Evolutionary conservation across 202 grass and related monocot species (phyloP), one percentile per base, ranked within the genome.

Genomic region (Carex sylvatica): DNA sequence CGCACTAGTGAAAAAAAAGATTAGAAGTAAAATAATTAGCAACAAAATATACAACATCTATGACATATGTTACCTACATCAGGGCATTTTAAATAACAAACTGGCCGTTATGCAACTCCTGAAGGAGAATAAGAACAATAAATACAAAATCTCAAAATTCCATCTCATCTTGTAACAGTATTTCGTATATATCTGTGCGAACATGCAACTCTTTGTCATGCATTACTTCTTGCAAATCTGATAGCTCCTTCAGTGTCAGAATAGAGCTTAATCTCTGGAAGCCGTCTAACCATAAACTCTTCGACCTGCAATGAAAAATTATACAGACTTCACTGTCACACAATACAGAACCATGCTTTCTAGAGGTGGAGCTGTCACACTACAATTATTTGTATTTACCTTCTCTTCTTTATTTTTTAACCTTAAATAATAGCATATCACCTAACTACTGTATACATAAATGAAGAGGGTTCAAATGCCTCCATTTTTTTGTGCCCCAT

Each of bases 161-260:
- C 54, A 85, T 86, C 84, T 95, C 95, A 82, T 98, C 92, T 88
- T 95, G 86, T 77, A 95, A 66, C 52, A 98, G 86, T 80, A 98
- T 98, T 82, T 98, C 95, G 44, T 95, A 98, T 64, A 98, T 92
- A 70, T 98, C 92, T 80, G 95, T 93, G 64, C 89, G 89, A 61
- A 93, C 85, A 71, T 95, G 82, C 79, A 95, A 84, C 88, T 98
- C 95, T 81, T 98, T 98, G 58, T 90, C 95, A 46, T 83, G 78
- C 92, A 98, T 95, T 38, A 98, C 95, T 95, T 98, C 95, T 82
- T 95, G 95, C 75, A 98, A 91, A 91, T 98, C 92, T 74, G 95
- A 91, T 49, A 98, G 62, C 80, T 95, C 91, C 82, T 98, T 98
- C 56, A 94, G 51, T 33, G 95, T 90, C 67, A 98, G 42, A 85